These are phyloP conservation scores for Phlebiopsis gigantea DNA, from an alignment of 768 basidiomycete species.

Conservation along the genomic window DNA sequence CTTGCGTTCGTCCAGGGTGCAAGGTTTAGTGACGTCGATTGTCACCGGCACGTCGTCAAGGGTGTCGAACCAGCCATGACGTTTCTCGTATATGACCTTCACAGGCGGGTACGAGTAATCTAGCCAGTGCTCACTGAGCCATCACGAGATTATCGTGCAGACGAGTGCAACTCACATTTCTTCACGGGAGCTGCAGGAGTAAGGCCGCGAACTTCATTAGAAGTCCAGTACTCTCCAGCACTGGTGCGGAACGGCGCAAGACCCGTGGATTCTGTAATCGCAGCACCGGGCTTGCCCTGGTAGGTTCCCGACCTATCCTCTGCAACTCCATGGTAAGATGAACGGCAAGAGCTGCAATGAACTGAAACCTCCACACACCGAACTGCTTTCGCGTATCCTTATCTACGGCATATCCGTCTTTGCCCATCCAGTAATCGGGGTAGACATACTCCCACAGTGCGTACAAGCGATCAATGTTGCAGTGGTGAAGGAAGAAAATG, in stretches of 20 bases:
- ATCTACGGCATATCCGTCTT: background rate
- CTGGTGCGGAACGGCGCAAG: constrained; percentile 4
- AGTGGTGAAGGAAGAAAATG: constrained; percentile 8
- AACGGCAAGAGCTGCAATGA: background rate
- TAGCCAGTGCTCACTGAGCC: background rate
- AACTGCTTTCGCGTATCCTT: background rate
- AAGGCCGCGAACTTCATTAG: constrained; percentile 4
- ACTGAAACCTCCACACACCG: background rate
- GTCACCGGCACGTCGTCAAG: background rate
- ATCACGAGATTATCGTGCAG: background rate
- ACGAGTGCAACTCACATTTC: background rate
- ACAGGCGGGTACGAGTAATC: constrained; percentile 4
- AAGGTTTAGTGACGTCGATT: constrained; percentile 4
- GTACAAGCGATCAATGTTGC: constrained; percentile 9
- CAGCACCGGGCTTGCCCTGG: background rate
- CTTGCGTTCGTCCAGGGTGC: background rate
- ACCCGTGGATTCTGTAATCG: background rate
- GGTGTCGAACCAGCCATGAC: no score
- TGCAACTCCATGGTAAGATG: background rate
- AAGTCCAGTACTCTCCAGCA: background rate
- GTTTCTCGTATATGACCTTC: no score
- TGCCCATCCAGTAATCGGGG: constrained; percentile 7
- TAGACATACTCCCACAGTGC: constrained; percentile 9
- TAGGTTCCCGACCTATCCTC: constrained; percentile 2
- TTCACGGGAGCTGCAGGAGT: background rate